phyloP scores from a whole-genome alignment of 148 eudicot species.

The Nyssa sinensis region DNA sequence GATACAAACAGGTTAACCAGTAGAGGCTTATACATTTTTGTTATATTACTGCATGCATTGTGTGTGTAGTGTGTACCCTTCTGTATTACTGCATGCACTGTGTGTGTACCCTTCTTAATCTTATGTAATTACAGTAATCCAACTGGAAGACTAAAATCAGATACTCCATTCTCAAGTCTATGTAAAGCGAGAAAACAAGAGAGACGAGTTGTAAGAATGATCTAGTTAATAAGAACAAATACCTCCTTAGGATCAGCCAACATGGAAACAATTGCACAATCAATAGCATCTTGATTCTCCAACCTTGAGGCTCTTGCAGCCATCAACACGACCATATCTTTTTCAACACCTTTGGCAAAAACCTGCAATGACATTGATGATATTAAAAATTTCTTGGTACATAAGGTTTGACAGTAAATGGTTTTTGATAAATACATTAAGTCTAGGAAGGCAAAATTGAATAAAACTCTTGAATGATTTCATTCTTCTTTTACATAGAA shows the following conservation, averaged over 20 bases:
- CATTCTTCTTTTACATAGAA: background rate
- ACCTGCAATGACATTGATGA: constrained; percentile 25
- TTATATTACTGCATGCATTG: no score
- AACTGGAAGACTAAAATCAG: background rate
- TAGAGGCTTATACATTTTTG: no score
- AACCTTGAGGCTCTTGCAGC: constrained; percentile 52
- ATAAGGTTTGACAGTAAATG: background rate
- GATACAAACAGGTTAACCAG: background rate
- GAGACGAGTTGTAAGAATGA: background rate
- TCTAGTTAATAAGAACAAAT: background rate
- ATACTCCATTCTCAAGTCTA: background rate
- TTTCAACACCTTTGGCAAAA: constrained; percentile 37
- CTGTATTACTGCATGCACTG: no score
- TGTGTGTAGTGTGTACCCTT: no score
- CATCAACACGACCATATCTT: constrained; percentile 45
- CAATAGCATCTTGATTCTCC: constrained; percentile 57
- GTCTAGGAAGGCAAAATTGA: background rate
- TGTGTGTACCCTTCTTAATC: no score
- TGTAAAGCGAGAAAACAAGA: no score
- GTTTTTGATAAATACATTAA: background rate
- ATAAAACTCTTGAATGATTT: background rate
- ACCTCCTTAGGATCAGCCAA: constrained; percentile 52
- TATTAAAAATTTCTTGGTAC: background rate
- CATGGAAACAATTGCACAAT: constrained; percentile 48
- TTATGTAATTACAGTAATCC: background rate